Base-by-base conservation (phyloP, 257 asterid genomes). In the Nemophila menziesii region DNA sequence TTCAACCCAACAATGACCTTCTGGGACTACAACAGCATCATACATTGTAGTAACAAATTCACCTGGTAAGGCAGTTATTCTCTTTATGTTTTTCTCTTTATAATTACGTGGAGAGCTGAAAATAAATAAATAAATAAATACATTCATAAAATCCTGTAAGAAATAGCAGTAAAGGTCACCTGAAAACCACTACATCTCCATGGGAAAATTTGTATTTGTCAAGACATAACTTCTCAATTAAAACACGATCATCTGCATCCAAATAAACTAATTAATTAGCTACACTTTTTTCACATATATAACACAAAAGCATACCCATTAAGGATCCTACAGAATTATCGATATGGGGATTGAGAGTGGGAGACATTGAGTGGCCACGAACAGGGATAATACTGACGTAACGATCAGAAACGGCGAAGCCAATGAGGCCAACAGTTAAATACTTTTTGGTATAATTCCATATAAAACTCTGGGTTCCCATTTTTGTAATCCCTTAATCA, bases 1-100 rank as follows among this genome's bases (percentile, higher is more conserved):
- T 43, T 67, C 82, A 46, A 85, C 93, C 96, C 94, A 90, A 62
- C 96, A 90, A 61, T 79, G 94, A 49, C 98, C 96, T 55, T 74
- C 79, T 12, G 98, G 96, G 42, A 90, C 46, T 65, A 65, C 56
- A 49, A 76, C 55, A 4, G 71, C 55, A 54, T 90, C 92, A 24
- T 65, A 56, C 22, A 78, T 55, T 51, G 63, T 46, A 43, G 64
- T 48, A 49, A 85, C 58, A 92, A 78, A 81, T 42, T 90, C 94
- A 48, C 93, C 96, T 10, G 99, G 81, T 66, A 90, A 63, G 52
- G 65, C 99, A 44, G 65, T 74, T 20, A 85, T 73, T 70, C 94
- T 69, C 79, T 90, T 90, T 43, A 85, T 58, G n/a, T 49, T 26
- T 64, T 55, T 85, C 70, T 81, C 78, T 64, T 60, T 69, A 37